Evolutionary conservation across 2,329 filamentous ascomycete species (phyloP).

Genomic region (Exophiala alcalophila): DNA sequence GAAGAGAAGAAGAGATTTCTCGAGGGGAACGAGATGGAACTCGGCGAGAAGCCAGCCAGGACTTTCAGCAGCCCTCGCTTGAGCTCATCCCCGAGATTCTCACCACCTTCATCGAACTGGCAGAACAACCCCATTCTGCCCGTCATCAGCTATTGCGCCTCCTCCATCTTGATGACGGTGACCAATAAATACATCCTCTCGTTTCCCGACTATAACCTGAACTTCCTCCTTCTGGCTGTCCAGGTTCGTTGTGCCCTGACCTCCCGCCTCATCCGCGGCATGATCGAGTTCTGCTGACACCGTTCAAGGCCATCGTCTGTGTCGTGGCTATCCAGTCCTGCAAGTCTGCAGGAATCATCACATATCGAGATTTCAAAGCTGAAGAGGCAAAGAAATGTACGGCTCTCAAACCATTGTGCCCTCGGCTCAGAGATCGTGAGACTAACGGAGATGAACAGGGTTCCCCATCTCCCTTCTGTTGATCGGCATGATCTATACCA

Average conservation of each 20-base stretch:
- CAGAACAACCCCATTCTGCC: conserved; percentile 76
- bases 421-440: too few species aligned
- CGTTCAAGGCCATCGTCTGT: conserved; percentile 92
- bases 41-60: conserved; percentile 60
- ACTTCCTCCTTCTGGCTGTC: conserved; percentile 88
- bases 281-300: too few species aligned
- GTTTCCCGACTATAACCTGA: conserved; percentile 86
- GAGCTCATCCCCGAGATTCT: conserved; percentile 38
- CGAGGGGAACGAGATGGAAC: conserved; percentile 65
- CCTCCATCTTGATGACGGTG: conserved; percentile 99
- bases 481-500: conserved; percentile 98
- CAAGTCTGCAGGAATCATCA: conserved; percentile 79
- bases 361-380: conserved; percentile 76
- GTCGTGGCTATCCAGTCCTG: conserved; percentile 77
- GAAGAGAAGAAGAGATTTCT: conserved; percentile 72
- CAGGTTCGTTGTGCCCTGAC: conserved; percentile 71
- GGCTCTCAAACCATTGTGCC: too few species aligned
- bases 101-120: conserved; percentile 47
- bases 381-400: conserved; percentile 91
- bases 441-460: conserved; percentile 61
- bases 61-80: conserved; percentile 41
- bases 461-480: conserved; percentile 94
- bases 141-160: conserved; percentile 84
- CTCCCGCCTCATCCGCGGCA: too few species aligned
- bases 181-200: conserved; percentile 99